Evolutionary conservation across 2,329 filamentous ascomycete species (phyloP).

Genomic region (Clarireedia monteithiana): DNA sequence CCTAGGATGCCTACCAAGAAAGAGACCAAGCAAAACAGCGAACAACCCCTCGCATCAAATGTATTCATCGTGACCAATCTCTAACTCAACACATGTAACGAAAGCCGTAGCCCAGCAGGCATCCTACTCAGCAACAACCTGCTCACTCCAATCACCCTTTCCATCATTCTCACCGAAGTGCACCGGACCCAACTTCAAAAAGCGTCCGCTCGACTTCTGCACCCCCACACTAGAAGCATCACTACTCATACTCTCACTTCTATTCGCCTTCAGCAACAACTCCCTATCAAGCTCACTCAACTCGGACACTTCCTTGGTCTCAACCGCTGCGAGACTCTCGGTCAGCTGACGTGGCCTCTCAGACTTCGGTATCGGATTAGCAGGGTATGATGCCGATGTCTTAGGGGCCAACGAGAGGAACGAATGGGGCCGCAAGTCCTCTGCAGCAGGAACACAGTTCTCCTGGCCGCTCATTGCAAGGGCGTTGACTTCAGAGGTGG

Average conservation of each 20-base stretch:
- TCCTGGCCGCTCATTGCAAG: slow-evolving; percentile 13
- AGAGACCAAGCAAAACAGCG: no score
- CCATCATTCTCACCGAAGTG: slow-evolving; percentile 19
- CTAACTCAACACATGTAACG: neutral
- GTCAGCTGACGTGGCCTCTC: slow-evolving; percentile 8
- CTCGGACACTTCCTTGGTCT: slow-evolving; percentile 9
- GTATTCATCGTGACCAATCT: neutral
- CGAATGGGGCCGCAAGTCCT: slow-evolving; percentile 7
- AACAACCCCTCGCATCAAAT: no score
- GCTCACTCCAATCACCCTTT: slow-evolving; percentile 26
- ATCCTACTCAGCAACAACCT: slow-evolving; percentile 1
- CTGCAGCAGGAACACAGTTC: slow-evolving; percentile 16
- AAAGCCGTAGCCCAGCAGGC: neutral
- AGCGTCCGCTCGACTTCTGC: slow-evolving; percentile 12
- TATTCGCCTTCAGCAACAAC: neutral
- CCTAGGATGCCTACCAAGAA: neutral
- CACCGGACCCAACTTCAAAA: slow-evolving; percentile 25
- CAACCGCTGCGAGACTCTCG: slow-evolving; percentile 1
- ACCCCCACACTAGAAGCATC: neutral
- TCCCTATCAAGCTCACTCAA: slow-evolving; percentile 2
- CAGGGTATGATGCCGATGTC: slow-evolving; percentile 22
- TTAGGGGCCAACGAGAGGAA: slow-evolving; percentile 26
- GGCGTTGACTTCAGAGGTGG: slow-evolving; percentile 6
- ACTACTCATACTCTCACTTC: slow-evolving; percentile 7
- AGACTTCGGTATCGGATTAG: neutral